Evolutionary conservation across 805 yeast genomes (phyloP), one percentile per base, ranked within the genome.

Genomic region (Maudiozyma saulgeensis): DNA sequence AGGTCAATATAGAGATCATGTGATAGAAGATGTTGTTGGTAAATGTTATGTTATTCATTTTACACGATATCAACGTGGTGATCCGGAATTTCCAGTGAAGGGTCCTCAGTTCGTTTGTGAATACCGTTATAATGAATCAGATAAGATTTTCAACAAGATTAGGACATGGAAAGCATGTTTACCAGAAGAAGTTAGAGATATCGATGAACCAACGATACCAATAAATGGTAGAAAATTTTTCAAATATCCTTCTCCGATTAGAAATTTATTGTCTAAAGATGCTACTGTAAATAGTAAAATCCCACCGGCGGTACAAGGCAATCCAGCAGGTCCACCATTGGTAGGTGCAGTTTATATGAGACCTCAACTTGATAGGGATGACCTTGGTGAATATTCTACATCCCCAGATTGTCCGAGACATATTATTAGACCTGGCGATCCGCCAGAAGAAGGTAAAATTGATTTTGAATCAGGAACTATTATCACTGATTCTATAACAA

Each of bases 151-250:
- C 74, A 93, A 91, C 68, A 85, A 91, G 62, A 93, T 93, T 59
- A 79, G 98, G 63, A 91, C 98, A 2, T 93, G 99, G 99, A 91
- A 88, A 68, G 97, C 97, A 6, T 93, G 98, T 73, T 75, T 93
- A 56, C 99, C 99, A 0, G 98, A 93, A 68, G 98, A 91, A 67
- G 84, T 90, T 41, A 80, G 98, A 59, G 88, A 85, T 54, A 60
- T 69, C 48, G 91, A 87, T 59, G 97, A 90, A 60, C 84, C 85
- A 26, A 80, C 87, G 19, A 78, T 80, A 41, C 90, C 91, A 4
- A 74, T 91, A 45, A 71, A 75, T 49, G 81, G 79, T 50, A 78
- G 86, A 47, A 76, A 90, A 58, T 77, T 79, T 54, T 74, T 84
- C 64, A 81, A 81, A 61, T 81, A 79, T 58, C 89, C 87, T 46